These are phyloP conservation scores for Pigoraptor vietnamica DNA, from an alignment of 78 protist genomes.

Conservation along the genomic window DNA sequence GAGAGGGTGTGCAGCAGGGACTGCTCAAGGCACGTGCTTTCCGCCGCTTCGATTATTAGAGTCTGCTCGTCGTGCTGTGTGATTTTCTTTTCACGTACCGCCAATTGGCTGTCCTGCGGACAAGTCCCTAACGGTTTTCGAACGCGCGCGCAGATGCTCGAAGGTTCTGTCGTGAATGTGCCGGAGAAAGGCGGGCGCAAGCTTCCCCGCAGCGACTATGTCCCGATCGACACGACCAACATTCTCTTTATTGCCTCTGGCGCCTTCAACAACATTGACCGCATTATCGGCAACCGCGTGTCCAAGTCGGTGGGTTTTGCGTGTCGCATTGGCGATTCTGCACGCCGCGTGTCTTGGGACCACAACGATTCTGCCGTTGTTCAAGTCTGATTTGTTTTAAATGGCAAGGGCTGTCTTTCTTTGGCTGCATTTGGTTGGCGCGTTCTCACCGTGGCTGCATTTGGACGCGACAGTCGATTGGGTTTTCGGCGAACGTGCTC, in stretches of 20 bases:
- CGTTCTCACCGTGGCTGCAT: not conserved
- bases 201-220: slow-evolving; percentile 17
- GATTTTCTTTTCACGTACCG: too few relatives aligned
- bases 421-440: not conserved
- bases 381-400: too few relatives aligned
- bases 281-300: not conserved
- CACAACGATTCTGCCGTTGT: not conserved
- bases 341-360: too few relatives aligned
- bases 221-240: slow-evolving; percentile 46
- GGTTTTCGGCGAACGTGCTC: not conserved
- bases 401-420: not conserved
- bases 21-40: slow-evolving; percentile 17
- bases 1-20: slow-evolving; percentile 68
- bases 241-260: slow-evolving; percentile 48
- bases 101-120: not conserved
- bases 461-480: not conserved
- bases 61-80: too few relatives aligned
- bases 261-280: slow-evolving; percentile 36
- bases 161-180: slow-evolving; percentile 37
- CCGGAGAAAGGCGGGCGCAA: slow-evolving; percentile 52
- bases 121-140: too few relatives aligned
- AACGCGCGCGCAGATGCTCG: not conserved
- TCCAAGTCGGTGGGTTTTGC: not conserved
- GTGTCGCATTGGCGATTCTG: not conserved
- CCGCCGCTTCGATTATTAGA: too few relatives aligned